Conservation (phyloP, 2,329 filamentous ascomycete species). For the Nothophoma quercina region DNA sequence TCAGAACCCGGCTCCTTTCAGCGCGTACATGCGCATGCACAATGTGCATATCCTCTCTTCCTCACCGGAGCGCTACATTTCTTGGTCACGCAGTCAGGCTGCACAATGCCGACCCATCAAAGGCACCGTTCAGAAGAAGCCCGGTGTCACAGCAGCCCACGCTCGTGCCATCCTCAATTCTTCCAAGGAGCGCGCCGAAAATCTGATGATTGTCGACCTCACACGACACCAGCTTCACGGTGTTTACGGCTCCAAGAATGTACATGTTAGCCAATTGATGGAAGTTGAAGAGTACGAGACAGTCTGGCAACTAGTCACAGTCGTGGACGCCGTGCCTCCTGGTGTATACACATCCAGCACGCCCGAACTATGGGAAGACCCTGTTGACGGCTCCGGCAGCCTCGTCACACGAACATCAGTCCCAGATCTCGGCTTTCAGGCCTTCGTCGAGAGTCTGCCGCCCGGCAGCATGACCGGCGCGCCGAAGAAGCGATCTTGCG, state of each 20-base stretch:
- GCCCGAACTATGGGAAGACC: constrained; percentile 44
- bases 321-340: constrained; percentile 71
- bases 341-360: constrained; percentile 35
- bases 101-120: constrained; percentile 94
- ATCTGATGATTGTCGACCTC: constrained; percentile 96
- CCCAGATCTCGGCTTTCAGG: constrained; percentile 70
- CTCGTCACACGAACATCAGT: constrained; percentile 13
- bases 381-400: constrained; percentile 29
- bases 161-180: constrained; percentile 77
- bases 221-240: constrained; percentile 92
- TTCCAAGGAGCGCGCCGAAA: constrained; percentile 92
- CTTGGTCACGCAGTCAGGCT: constrained; percentile 66
- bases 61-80: constrained; percentile 89
- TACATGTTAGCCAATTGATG: constrained; percentile 79
- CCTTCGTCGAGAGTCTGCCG: constrained; percentile 79
- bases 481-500: constrained; percentile 90
- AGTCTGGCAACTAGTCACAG: constrained; percentile 90
- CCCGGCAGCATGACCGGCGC: constrained; percentile 97
- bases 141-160: constrained; percentile 71
- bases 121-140: constrained; percentile 85
- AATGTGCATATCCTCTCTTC: constrained; percentile 75
- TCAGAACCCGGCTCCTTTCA: constrained; percentile 83
- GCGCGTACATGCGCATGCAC: constrained; percentile 76
- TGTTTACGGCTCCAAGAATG: constrained; percentile 77
- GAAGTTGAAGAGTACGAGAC: constrained; percentile 89